phyloP scores from a whole-genome alignment of 768 basidiomycete species.

The Naganishia friedmannii region DNA sequence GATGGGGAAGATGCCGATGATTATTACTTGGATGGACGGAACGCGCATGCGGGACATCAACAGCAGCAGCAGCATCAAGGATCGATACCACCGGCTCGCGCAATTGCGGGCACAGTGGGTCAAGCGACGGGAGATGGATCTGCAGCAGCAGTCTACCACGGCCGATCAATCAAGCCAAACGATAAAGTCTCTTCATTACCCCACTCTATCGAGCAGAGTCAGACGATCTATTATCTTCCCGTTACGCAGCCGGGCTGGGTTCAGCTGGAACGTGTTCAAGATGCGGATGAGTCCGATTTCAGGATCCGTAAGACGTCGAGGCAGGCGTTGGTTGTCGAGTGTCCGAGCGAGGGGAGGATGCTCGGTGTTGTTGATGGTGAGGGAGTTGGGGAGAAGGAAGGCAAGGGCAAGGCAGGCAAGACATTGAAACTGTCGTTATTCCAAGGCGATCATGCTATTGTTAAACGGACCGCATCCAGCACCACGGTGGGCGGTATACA shows the following conservation, averaged over 20 bases:
- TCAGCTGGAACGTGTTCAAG: constrained; percentile 70
- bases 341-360: constrained; percentile 62
- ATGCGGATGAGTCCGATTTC: constrained; percentile 68
- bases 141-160: constrained; percentile 26
- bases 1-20: constrained; percentile 41
- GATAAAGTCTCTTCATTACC: constrained; percentile 52
- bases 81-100: constrained; percentile 5
- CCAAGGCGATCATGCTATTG: neutral
- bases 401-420: neutral
- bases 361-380: neutral
- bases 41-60: constrained; percentile 35
- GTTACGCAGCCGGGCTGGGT: constrained; percentile 71
- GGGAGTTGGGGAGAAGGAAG: neutral
- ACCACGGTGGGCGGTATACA: neutral
- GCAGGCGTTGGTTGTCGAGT: constrained; percentile 68
- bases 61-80: constrained; percentile 28
- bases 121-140: neutral
- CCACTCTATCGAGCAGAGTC: constrained; percentile 65
- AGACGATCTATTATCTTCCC: constrained; percentile 70
- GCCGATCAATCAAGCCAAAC: constrained; percentile 43
- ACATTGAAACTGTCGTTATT: neutral
- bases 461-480: neutral
- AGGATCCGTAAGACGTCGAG: constrained; percentile 63
- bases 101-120: neutral
- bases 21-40: constrained; percentile 33